Evolutionary conservation across 1,284 basidiomycete genomes (phyloP), one percentile per base, ranked within the genome.

Genomic region (Stereum hirsutum): DNA sequence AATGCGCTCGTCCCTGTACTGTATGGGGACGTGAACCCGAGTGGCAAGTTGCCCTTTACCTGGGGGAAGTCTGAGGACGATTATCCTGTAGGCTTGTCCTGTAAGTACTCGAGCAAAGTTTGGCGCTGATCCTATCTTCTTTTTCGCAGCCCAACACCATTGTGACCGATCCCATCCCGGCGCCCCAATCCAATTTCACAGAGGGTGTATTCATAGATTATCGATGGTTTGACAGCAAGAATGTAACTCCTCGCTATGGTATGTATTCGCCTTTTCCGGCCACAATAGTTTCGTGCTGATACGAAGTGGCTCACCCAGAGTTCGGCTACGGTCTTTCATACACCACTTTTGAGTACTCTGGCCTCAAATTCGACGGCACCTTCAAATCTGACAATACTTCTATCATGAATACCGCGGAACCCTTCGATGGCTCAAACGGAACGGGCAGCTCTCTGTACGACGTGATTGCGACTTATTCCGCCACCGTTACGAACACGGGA

Each of bases 271-370:
- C n/a, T n/a, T n/a, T n/a, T n/a, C n/a, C n/a, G n/a, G n/a, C n/a
- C n/a, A n/a, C n/a, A n/a, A n/a, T n/a, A n/a, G n/a, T n/a, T n/a
- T n/a, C n/a, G n/a, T n/a, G n/a, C n/a, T n/a, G n/a, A n/a, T n/a
- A n/a, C n/a, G n/a, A n/a, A n/a, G n/a, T n/a, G n/a, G n/a, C n/a
- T n/a, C n/a, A n/a, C n/a, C n/a, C n/a, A n/a, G 81, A 84, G 54
- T 93, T 92, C 57, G 90, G 90, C 0, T 90, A 78, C 58, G 90
- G 90, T 0, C 61, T 94, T 51, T 87, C 81, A 46, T 95, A 94
- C 66, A 85, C 91, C 27, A 72, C 63, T 0, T 96, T 94, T 60
- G 62, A 72, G 25, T 89, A 87, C 56, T 73, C 68, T 21, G 59
- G 69, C 17, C 60, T 91, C 5, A 48, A 58, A 0, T n/a, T n/a